Conservation (phyloP, 78 protist species). For the Chrysochromulina tobinii region DNA sequence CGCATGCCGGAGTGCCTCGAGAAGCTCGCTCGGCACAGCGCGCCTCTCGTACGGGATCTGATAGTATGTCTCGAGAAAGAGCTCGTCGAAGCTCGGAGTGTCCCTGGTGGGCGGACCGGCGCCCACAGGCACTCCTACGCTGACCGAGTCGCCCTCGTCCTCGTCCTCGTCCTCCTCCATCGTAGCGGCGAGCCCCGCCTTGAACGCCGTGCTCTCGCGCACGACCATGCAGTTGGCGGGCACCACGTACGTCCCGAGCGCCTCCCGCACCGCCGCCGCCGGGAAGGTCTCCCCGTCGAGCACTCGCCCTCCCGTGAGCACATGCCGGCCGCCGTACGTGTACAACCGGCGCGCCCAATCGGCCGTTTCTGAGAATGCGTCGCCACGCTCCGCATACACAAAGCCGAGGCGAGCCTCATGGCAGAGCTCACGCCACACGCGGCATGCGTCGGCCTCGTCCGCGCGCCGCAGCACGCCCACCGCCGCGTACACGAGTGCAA, state of each 20-base stretch:
- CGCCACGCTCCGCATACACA: background rate
- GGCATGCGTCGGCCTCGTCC: background rate
- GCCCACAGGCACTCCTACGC: background rate
- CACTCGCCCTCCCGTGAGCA: background rate
- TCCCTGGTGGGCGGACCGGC: no score
- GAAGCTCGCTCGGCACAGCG: background rate
- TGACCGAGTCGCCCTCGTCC: background rate
- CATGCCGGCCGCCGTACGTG: background rate
- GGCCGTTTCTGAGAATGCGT: background rate
- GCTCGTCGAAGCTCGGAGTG: no score
- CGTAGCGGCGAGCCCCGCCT: background rate
- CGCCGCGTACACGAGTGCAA: background rate
- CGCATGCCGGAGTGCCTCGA: background rate
- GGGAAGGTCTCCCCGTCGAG: background rate
- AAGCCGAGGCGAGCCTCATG: background rate
- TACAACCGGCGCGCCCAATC: background rate
- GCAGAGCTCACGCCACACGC: background rate
- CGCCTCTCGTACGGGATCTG: background rate
- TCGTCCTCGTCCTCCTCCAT: background rate
- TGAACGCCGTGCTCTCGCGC: background rate
- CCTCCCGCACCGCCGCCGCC: background rate
- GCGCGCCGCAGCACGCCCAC: background rate
- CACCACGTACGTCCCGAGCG: background rate
- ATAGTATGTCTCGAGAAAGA: background rate
- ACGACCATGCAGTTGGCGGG: background rate